Percentiles rank a stretch among this genome's conserved stretches.
Evolutionary conservation across 345 rosid species (phyloP).

Genomic region (Citrus inodora): DNA sequence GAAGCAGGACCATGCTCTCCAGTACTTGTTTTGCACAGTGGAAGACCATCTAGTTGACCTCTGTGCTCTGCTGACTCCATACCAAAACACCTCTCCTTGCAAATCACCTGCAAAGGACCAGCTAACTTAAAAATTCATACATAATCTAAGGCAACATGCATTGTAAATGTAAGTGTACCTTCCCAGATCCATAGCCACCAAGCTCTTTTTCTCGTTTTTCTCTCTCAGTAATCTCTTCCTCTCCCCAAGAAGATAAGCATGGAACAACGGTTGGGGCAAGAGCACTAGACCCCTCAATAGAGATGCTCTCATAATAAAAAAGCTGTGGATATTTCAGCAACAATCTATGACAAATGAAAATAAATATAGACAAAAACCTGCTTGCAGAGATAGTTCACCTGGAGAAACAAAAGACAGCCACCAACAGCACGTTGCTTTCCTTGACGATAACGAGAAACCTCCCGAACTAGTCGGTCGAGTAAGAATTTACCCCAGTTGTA

Average conservation of each 20-base stretch:
- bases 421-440: conserved; percentile 51
- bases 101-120: conserved; percentile 28
- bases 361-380: background rate
- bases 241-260: conserved; percentile 45
- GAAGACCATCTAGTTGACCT: conserved; percentile 17
- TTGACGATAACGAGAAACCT: conserved; percentile 42
- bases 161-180: conserved; percentile 24
- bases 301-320: conserved; percentile 41
- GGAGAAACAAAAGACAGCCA: conserved; percentile 51
- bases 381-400: conserved; percentile 21
- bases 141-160: background rate
- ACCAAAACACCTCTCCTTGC: conserved; percentile 24
- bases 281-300: conserved; percentile 30
- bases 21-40: conserved; percentile 6
- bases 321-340: conserved; percentile 26
- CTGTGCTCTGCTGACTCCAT: conserved; percentile 15
- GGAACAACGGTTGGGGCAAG: conserved; percentile 17
- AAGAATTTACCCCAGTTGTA: conserved; percentile 51
- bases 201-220: conserved; percentile 43
- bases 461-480: conserved; percentile 44
- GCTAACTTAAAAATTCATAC: conserved; percentile 10
- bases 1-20: conserved; percentile 12
- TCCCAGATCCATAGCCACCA: conserved; percentile 48
- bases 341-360: background rate
- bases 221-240: conserved; percentile 46